Evolutionary conservation across 2,329 filamentous ascomycete species (phyloP), one percentile per base, ranked within the genome.

Genomic region (Diaporthe ilicicola): DNA sequence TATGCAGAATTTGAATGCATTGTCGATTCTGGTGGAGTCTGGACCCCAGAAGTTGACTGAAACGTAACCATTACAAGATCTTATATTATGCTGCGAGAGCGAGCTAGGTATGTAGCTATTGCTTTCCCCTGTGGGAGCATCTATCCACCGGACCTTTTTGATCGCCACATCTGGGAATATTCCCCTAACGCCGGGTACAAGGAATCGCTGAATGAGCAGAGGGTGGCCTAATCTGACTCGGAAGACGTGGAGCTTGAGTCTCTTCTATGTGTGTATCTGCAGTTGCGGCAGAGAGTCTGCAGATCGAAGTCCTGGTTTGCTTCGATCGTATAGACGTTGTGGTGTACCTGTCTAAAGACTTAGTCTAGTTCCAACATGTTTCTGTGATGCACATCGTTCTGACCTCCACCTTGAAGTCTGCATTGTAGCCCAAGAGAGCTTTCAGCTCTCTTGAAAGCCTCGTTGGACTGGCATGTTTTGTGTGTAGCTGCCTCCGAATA

Each of bases 341-440:
- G 48, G 10, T 51, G 37, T n/a, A 62, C 46, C 59, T 62, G 22
- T 62, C 27, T 9, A n/a, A 48, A 4, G 22, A 22, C 22, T 62
- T 46, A 29, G 64, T 29, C 17, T 27, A 55, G 27, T 44, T 84
- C 32, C n/a, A n/a, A n/a, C n/a, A n/a, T n/a, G n/a, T n/a, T n/a
- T n/a, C n/a, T n/a, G n/a, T n/a, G n/a, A n/a, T n/a, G n/a, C n/a
- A n/a, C n/a, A n/a, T n/a, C n/a, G n/a, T n/a, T n/a, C 37, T 65
- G 24, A 46, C 51, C 27, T 51, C 48, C 22, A 61, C 56, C 3
- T 61, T 61, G n/a, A 61, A 27, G 34, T 37, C 27, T 12, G 56
- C 42, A 19, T 61, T 34, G 8, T 61, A 17, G 22, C 56, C 56
- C 37, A 61, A 7, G 19, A 61, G 56, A 42, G 29, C 34, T 2